Evolutionary conservation across 2,329 filamentous ascomycete genomes (phyloP), one percentile per base, ranked within the genome.

Genomic region (Ambrosiella xylebori): DNA sequence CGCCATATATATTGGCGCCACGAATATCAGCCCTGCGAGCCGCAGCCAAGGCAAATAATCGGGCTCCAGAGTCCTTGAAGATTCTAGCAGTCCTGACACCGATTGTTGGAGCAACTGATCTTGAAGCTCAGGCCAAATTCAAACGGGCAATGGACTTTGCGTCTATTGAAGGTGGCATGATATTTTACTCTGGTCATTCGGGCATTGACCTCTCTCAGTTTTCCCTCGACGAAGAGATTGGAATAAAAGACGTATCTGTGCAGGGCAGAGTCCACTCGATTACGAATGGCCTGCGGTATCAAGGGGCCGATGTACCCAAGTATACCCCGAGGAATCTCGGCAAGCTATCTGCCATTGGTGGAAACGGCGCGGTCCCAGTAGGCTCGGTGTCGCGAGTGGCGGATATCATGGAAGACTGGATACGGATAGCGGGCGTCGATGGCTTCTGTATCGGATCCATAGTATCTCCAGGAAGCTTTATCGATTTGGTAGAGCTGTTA

Each of bases 101-200:
- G 0, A 74, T 85, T 1, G 69, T 85, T 1, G 81, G 76, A 0
- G 70, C 69, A n/a, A 84, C 80, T 0, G 73, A 80, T 59, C 77
- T 79, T 50, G 78, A 81, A 63, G 81, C 82, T 0, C 67, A 75
- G 12, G 64, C 63, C 2, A 69, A 67, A 60, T 59, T 59, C 54
- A 73, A 71, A 37, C 82, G 81, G 63, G 79, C 79, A 59, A 64
- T 71, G 2, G 75, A 81, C 19, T 76, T 77, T 52, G 69, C 76
- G 0, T 73, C 72, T 53, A 72, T 77, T 47, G 81, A 84, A 59
- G 82, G 81, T 3, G 81, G 80, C 0, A 65, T 84, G 54, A 80
- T 81, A 0, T 67, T 85, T 1, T 85, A 85, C 62, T 79, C 81
- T 1, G 81, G 81, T 0, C 84, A 80, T 80, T 83, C 81, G 0